Conservation (phyloP, 805 yeast genomes). For the Saccharomycopsis javanensis region DNA sequence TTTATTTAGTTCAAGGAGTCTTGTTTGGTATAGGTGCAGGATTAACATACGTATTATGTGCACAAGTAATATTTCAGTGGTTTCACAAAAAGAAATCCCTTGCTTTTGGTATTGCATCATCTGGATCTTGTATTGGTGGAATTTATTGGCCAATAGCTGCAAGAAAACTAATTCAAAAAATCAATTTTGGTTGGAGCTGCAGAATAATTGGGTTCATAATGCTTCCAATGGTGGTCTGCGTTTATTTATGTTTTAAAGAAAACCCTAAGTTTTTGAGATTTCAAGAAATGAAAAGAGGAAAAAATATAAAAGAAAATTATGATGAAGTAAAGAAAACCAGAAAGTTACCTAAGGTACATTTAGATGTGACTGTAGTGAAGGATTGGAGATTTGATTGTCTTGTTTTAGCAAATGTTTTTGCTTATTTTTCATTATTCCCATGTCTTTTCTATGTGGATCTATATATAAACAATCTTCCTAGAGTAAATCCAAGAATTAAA, state of each 20-base stretch:
- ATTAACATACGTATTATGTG: conserved; percentile 34
- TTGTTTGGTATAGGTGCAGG: conserved; percentile 41
- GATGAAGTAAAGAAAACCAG: conserved; percentile 6
- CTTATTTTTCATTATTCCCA: conserved; percentile 28
- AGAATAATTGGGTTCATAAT: conserved; percentile 28
- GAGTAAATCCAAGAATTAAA: neutral
- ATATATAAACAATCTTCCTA: conserved; percentile 13
- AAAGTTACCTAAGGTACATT: conserved; percentile 13
- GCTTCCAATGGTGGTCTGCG: conserved; percentile 23
- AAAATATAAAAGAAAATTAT: conserved; percentile 25
- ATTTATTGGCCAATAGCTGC: conserved; percentile 36
- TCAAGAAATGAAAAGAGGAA: neutral
- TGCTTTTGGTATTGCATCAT: conserved; percentile 38
- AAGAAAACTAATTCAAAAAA: conserved; percentile 30
- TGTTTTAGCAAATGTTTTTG: conserved; percentile 5
- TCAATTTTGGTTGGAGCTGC: conserved; percentile 39
- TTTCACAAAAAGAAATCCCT: conserved; percentile 36
- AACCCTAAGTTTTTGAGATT: conserved; percentile 23
- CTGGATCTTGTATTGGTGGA: conserved; percentile 48
- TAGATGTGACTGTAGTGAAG: conserved; percentile 16
- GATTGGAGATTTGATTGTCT: conserved; percentile 16
- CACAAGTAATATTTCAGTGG: conserved; percentile 40
- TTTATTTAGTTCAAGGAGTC: conserved; percentile 44
- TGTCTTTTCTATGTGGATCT: conserved; percentile 23
- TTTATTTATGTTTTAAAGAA: conserved; percentile 24